Evolutionary conservation across 805 yeast genomes (phyloP).

Genomic region (Saturnispora galanensis): DNA sequence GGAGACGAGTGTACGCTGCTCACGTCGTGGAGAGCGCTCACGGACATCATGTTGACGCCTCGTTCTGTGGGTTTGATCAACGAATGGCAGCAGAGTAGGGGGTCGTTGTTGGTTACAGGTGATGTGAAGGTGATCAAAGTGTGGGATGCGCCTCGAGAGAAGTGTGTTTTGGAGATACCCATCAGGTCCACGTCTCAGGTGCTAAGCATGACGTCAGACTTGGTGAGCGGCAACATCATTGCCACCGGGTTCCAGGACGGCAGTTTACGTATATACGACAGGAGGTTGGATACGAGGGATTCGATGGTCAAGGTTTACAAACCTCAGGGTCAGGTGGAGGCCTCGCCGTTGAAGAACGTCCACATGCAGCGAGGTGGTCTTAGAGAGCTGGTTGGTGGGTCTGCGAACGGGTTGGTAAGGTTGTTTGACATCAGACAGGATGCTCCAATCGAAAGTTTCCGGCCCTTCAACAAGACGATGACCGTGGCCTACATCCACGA

Average conservation of each 20-base stretch:
- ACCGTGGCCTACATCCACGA: conserved; percentile 81
- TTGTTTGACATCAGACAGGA: conserved; percentile 83
- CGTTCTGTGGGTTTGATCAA: conserved; percentile 74
- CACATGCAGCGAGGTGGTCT: conserved; percentile 97
- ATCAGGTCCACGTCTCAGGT: conserved; percentile 86
- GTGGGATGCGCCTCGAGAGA: conserved; percentile 96
- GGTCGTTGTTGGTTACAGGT: conserved; percentile 84
- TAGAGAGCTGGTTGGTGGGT: conserved; percentile 79
- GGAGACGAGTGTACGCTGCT: conserved; percentile 48
- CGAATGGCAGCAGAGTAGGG: conserved; percentile 97
- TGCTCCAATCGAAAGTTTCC: conserved; percentile 60
- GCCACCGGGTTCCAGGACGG: conserved; percentile 93
- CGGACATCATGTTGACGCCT: conserved; percentile 73
- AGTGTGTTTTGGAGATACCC: conserved; percentile 79
- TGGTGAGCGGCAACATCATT: conserved; percentile 84
- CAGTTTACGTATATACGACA: conserved; percentile 78
- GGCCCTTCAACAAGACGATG: conserved; percentile 40
- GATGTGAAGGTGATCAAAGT: conserved; percentile 84
- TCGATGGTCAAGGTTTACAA: conserved; percentile 82
- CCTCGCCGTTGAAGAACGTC: conserved; percentile 48
- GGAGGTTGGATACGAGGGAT: conserved; percentile 75
- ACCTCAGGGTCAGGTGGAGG: conserved; percentile 23
- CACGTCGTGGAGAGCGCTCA: conserved; percentile 87
- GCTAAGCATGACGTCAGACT: conserved; percentile 86
- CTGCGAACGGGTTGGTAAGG: conserved; percentile 71